Conservation (phyloP, 257 asterid species). For the Nicotiana benthamiana region DNA sequence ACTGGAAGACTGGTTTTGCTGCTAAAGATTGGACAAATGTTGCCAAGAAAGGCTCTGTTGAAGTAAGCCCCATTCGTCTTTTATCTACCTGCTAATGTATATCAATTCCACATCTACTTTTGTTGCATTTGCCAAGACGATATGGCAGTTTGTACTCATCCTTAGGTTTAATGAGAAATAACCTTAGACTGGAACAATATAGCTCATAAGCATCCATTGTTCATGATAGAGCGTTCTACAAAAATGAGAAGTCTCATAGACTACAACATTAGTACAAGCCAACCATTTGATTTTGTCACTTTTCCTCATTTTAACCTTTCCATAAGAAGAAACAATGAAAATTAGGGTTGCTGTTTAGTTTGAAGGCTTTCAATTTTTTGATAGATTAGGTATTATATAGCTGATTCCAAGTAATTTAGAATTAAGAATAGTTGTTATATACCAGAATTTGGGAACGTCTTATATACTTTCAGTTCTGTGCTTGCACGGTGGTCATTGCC, state of each 20-base stretch:
- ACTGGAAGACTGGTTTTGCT: conserved; percentile 92
- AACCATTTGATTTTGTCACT: not conserved
- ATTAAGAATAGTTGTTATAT: not conserved
- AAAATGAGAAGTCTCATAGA: not conserved
- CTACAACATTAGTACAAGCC: not conserved
- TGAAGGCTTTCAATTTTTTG: not conserved
- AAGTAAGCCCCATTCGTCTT: conserved; percentile 37
- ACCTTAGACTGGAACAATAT: not conserved
- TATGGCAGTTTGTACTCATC: not conserved
- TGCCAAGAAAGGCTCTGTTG: conserved; percentile 89
- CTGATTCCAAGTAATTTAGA: not conserved
- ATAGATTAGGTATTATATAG: not conserved
- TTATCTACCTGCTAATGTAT: not conserved
- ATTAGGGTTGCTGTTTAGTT: not conserved
- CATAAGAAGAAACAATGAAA: not conserved
- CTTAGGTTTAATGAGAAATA: not conserved
- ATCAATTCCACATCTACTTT: not conserved
- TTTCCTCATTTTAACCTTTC: not conserved
- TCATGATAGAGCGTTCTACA: not conserved
- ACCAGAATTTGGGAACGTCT: not conserved
- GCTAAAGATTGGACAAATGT: conserved; percentile 90
- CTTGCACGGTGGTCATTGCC: not conserved
- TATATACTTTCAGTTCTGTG: not conserved
- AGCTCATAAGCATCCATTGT: not conserved
- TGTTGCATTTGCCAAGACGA: not conserved